These are phyloP conservation scores for Camelina neglecta DNA, from an alignment of 345 rosid genomes.

Conservation along the genomic window DNA sequence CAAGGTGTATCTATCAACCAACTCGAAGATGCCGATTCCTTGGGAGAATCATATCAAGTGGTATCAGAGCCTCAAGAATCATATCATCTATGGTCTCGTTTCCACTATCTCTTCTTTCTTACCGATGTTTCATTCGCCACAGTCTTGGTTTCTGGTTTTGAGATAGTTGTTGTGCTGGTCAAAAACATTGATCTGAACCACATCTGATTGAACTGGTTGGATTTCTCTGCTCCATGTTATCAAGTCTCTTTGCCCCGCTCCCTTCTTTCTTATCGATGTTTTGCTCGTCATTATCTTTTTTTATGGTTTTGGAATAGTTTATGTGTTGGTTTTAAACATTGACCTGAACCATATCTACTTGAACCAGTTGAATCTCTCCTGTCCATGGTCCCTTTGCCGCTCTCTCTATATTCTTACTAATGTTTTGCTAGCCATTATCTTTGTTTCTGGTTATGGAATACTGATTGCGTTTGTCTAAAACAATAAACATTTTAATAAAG, in stretches of 20 bases:
- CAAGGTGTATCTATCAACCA: too few species aligned
- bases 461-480: not conserved
- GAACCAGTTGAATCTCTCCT: not conserved
- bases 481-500: too few species aligned
- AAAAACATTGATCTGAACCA: not conserved
- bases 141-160: too few species aligned
- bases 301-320: not conserved
- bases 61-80: too few species aligned
- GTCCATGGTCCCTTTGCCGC: not conserved
- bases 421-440: not conserved
- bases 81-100: too few species aligned
- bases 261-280: not conserved
- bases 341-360: not conserved
- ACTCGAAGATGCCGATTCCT: too few species aligned
- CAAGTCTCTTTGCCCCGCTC: not conserved
- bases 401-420: not conserved
- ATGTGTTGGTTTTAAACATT: not conserved
- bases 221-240: not conserved
- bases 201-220: not conserved
- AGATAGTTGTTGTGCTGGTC: not conserved
- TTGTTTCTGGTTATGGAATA: not conserved
- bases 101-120: too few species aligned
- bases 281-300: not conserved
- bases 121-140: too few species aligned
- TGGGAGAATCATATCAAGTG: too few species aligned